Evolutionary conservation across 306 rosid genomes (phyloP).

Genomic region (Vachellia collinsii): DNA sequence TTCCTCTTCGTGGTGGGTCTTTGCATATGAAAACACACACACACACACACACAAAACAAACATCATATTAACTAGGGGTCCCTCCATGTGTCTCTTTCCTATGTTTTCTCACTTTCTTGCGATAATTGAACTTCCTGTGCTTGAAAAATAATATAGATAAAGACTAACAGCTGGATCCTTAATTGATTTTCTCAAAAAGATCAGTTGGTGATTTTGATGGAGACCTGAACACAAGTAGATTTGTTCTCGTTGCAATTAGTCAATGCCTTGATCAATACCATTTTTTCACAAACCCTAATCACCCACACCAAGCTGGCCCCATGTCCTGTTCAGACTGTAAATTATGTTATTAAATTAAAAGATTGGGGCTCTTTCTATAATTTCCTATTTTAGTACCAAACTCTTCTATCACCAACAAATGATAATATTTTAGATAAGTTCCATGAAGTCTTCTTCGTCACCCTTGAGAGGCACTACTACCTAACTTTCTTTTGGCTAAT

Average conservation of each 20-base stretch:
- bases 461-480: constrained; percentile 6
- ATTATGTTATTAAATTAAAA: neutral
- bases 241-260: neutral
- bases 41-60: neutral
- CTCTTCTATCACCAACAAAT: neutral
- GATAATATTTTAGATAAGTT: neutral
- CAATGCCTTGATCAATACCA: neutral
- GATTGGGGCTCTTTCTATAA: neutral
- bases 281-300: neutral
- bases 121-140: neutral
- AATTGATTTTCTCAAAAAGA: neutral
- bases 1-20: neutral
- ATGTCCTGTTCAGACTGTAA: neutral
- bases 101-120: neutral
- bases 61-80: neutral
- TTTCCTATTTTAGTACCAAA: neutral
- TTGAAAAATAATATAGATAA: neutral
- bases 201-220: neutral
- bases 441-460: neutral
- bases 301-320: neutral
- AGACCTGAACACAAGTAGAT: constrained; percentile 5
- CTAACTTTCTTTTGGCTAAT: neutral
- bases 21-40: neutral
- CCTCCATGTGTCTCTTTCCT: neutral
- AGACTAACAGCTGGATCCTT: constrained; percentile 37